Evolutionary conservation across 2,329 filamentous ascomycete genomes (phyloP).

Genomic region (Exophiala phaeomuriformis): DNA sequence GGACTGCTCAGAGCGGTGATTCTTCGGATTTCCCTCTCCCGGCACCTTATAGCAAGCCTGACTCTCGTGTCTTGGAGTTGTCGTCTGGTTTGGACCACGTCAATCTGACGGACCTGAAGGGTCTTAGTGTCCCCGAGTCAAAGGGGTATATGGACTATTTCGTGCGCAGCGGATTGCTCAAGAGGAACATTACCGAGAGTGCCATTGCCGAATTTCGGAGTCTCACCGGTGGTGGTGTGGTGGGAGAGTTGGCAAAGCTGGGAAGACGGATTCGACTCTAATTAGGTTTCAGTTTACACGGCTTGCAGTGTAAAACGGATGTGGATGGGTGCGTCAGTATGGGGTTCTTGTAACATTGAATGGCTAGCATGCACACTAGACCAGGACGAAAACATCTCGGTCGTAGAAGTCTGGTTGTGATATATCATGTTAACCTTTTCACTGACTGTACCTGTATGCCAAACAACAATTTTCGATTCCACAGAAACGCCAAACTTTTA

Average conservation of each 20-base stretch:
- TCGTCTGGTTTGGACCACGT: conserved; percentile 24
- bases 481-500: too few species aligned
- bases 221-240: conserved; percentile 68
- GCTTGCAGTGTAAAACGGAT: too few species aligned
- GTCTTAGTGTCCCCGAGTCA: conserved; percentile 67
- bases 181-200: conserved; percentile 60
- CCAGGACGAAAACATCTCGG: too few species aligned
- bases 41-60: conserved; percentile 48
- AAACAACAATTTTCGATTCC: too few species aligned
- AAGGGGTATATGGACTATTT: conserved; percentile 86
- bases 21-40: conserved; percentile 40
- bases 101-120: conserved; percentile 52
- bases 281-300: too few species aligned
- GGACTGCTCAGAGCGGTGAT: conserved; percentile 28
- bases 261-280: conserved; percentile 40
- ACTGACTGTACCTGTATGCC: too few species aligned
- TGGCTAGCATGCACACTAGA: too few species aligned
- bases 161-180: conserved; percentile 73
- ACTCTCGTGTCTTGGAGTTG: conserved; percentile 46
- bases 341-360: too few species aligned
- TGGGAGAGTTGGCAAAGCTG: conserved; percentile 77
- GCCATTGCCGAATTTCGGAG: conserved; percentile 77
- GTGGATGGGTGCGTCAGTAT: background rate
- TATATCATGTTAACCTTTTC: too few species aligned
- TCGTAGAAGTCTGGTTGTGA: too few species aligned